These are phyloP conservation scores for Orbilia javanica DNA, from an alignment of 2,329 filamentous ascomycete species.

Conservation along the genomic window DNA sequence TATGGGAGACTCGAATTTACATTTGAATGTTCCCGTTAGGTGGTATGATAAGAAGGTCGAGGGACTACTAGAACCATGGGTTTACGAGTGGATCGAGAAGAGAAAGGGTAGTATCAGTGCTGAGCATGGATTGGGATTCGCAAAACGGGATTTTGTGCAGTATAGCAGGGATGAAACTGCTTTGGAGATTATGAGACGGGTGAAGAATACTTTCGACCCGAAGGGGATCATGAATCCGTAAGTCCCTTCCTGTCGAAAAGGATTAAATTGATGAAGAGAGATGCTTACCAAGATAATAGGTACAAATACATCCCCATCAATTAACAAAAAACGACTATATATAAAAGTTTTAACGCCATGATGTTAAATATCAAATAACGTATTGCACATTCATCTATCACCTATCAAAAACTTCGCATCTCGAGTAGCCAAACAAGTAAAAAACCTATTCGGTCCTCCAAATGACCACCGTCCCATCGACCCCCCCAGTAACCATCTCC, in stretches of 20 bases:
- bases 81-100: conserved; percentile 96
- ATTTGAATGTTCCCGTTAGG: conserved; percentile 87
- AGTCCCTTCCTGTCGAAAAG: background rate
- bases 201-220: conserved; percentile 91
- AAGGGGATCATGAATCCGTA: conserved; percentile 58
- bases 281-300: conserved; percentile 29
- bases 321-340: background rate
- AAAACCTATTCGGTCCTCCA: conserved; percentile 37
- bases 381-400: background rate
- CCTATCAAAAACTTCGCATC: background rate
- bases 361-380: background rate
- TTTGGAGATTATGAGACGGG: conserved; percentile 90
- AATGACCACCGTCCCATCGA: conserved; percentile 60
- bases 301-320: conserved; percentile 48
- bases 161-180: conserved; percentile 92
- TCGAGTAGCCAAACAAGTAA: background rate
- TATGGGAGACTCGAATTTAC: conserved; percentile 96
- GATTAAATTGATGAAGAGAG: background rate
- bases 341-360: background rate
- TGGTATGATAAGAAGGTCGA: conserved; percentile 90
- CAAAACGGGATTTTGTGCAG: conserved; percentile 94
- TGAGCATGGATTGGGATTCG: conserved; percentile 92
- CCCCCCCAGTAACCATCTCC: conserved; percentile 61
- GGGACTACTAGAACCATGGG: conserved; percentile 88
- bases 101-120: conserved; percentile 93